These are phyloP conservation scores for Fusarium fracticaudum DNA, from an alignment of 2,329 filamentous ascomycete species.

Conservation along the genomic window DNA sequence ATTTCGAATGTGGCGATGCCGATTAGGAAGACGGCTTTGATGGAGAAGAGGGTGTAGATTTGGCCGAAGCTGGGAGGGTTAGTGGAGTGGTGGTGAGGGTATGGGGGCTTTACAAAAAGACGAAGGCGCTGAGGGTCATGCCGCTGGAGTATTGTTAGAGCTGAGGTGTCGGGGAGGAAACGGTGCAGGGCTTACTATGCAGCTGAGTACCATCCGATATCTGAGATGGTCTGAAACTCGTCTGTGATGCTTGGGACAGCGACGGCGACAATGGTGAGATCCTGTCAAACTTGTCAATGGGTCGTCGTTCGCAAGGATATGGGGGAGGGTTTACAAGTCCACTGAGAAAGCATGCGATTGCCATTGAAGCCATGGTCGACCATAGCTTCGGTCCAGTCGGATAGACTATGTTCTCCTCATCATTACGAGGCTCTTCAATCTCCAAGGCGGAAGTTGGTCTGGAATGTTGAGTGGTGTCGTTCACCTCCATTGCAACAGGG, in stretches of 20 bases:
- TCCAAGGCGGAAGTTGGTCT: not conserved
- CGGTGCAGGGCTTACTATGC: constrained; percentile 23
- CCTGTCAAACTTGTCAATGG: not conserved
- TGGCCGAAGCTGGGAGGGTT: constrained; percentile 39
- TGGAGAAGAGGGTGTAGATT: constrained; percentile 44
- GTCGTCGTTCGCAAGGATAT: no score
- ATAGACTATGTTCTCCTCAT: not conserved
- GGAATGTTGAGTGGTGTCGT: not conserved
- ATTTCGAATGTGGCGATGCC: constrained; percentile 45
- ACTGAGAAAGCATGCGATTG: constrained; percentile 36
- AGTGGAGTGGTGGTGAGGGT: rapidly evolving
- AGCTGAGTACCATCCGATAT: constrained; percentile 42
- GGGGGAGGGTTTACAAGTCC: constrained; percentile 19
- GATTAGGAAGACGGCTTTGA: constrained; percentile 43
- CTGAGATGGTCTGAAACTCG: constrained; percentile 37
- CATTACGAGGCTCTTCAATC: constrained; percentile 5
- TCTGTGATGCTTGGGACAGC: constrained; percentile 39
- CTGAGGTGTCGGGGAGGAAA: rapidly evolving
- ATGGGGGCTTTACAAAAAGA: constrained; percentile 26
- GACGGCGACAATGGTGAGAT: constrained; percentile 36
- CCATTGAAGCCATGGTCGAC: constrained; percentile 39
- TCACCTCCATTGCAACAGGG: rapidly evolving
- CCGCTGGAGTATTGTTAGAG: constrained; percentile 16
- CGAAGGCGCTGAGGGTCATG: constrained; percentile 39
- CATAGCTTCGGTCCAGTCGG: constrained; percentile 35